phyloP scores from a whole-genome alignment of 139 green algal genomes.

The Coccomyxa sp. region DNA sequence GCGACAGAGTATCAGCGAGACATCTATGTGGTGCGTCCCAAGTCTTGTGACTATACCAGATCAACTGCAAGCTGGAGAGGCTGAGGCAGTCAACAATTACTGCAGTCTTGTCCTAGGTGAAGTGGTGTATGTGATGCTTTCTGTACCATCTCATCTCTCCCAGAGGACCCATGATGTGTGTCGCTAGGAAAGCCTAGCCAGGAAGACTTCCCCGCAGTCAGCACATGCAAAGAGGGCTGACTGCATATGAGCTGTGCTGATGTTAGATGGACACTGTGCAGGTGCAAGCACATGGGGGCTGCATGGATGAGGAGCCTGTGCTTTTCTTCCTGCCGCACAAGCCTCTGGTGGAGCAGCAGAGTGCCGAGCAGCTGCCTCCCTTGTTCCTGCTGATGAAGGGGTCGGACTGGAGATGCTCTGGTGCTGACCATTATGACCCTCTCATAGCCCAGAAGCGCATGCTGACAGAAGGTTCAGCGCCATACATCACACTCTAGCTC shows the following conservation, averaged over 20 bases:
- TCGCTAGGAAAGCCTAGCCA: too few relatives aligned
- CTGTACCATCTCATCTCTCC: too few relatives aligned
- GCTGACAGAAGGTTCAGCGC: neutral
- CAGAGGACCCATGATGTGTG: too few relatives aligned
- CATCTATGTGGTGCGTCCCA: neutral
- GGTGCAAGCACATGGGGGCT: neutral
- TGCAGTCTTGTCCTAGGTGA: too few relatives aligned
- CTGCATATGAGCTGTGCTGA: too few relatives aligned
- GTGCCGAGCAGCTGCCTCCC: neutral
- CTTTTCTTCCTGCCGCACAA: slow-evolving; percentile 4
- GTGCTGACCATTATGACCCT: neutral
- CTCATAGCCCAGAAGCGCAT: neutral
- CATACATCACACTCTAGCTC: neutral
- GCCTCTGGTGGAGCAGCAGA: neutral
- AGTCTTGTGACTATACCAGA: neutral
- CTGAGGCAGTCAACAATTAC: too few relatives aligned
- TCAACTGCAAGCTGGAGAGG: neutral
- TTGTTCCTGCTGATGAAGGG: slow-evolving; percentile 3
- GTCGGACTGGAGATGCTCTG: neutral
- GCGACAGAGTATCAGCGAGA: neutral
- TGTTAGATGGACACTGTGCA: neutral
- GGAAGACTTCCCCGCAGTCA: too few relatives aligned
- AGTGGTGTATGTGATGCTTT: too few relatives aligned
- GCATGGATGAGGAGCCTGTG: neutral
- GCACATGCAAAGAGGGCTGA: too few relatives aligned